Base-by-base conservation (phyloP, 108 stramenopile species). In the Cylindrotheca fusiformis region DNA sequence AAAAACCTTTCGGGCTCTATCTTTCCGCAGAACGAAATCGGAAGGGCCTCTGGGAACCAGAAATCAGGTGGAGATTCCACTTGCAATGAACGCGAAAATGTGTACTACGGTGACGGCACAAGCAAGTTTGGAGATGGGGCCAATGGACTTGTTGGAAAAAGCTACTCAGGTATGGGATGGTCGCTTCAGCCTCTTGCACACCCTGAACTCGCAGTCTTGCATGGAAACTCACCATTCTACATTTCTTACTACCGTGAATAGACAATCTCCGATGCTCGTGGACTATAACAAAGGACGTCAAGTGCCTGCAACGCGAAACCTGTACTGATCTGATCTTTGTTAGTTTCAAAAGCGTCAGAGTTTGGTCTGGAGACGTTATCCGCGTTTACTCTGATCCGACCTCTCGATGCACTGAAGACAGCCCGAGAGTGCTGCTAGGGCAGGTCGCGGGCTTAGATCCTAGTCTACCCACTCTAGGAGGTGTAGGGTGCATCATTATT, bases 61-160 rank as follows among this genome's bases (percentile, higher is more conserved):
- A 17, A 12, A 12, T 45, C 44, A 12, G 17, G 12, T 17, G 55
- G 55, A 18, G 30, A 56, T 29, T 56, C 55, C 22, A 56, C 12
- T 17, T 56, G 55, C 55, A 21, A 5, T n/a, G 23, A 52, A 24
- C 8, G 10, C 5, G 27, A 10, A 29, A 8, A 4, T 22, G 25
- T 23, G 6, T 29, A 28, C 4, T 6, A 6, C 8, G 8, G 36
- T 14, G 14, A 41, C 36, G 14, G 36, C 10, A 14, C 21, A 63
- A 52, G 21, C 54, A 4, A 41, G 75, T 20, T 81, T 72, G 45
- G 75, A 79, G 48, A 57, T 88, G 60, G 77, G 80, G 25, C 44
- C 52, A 10, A 46, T 76, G 49, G 60, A 64, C 23, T 48, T 75
- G 48, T 32, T 44, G 30, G 25, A 32, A 21, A 77, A 76, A 45